Percentiles rank a stretch among this genome's conserved stretches.
phyloP scores from a whole-genome alignment of 768 basidiomycete genomes.

The Psilocybe sp. region DNA sequence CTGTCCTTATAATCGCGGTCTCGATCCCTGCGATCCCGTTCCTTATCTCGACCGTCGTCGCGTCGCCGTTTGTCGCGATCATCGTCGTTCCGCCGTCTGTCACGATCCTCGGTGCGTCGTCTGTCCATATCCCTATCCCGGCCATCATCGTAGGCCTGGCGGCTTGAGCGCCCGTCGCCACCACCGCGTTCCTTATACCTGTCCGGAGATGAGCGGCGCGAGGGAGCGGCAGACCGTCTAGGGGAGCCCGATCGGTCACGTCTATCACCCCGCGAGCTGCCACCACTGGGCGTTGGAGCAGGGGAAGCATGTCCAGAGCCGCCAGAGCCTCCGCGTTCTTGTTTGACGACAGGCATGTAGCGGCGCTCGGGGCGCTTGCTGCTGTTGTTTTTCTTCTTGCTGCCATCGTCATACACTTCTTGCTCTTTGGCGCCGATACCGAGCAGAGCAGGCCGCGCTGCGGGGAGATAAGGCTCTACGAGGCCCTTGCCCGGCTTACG shows the following conservation, averaged over 20 bases:
- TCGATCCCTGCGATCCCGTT: constrained; percentile 9
- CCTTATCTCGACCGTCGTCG: constrained; percentile 14
- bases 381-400: constrained; percentile 41
- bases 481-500: constrained; percentile 59
- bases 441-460: constrained; percentile 77
- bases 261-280: constrained; percentile 19
- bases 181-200: constrained; percentile 17
- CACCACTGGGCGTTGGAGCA: constrained; percentile 25
- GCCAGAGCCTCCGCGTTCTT: constrained; percentile 38
- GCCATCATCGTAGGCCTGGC: not conserved
- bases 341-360: constrained; percentile 82
- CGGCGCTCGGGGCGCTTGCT: constrained; percentile 61
- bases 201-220: constrained; percentile 51
- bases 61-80: constrained; percentile 25
- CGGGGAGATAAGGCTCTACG: constrained; percentile 79
- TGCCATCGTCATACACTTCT: constrained; percentile 70
- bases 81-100: constrained; percentile 15
- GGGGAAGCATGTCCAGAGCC: constrained; percentile 4
- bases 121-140: no score
- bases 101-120: not conserved
- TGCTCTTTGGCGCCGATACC: constrained; percentile 94
- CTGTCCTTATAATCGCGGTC: constrained; percentile 2
- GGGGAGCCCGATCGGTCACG: constrained; percentile 38
- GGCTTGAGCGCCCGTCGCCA: not conserved
- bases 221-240: constrained; percentile 36